Percentiles rank a stretch among this genome's conserved stretches.
Conservation (phyloP, 1,284 basidiomycete species). For the Trichosporon coremiiforme region DNA sequence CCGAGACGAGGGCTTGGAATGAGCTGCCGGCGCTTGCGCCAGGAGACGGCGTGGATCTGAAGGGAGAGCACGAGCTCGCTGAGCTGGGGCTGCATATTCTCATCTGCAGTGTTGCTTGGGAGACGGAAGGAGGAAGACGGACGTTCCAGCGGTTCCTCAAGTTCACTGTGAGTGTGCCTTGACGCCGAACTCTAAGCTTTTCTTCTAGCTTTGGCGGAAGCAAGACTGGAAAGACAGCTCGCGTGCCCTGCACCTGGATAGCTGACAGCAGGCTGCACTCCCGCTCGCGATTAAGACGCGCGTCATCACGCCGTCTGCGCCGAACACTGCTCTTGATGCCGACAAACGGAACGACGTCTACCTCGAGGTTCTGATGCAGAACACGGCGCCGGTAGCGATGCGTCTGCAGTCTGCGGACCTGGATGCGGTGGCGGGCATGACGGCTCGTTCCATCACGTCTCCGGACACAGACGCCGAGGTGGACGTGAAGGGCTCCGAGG, state of each 20-base stretch:
- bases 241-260: no score
- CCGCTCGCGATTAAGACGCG: slow-evolving; percentile 88
- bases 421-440: slow-evolving; percentile 72
- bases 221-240: no score
- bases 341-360: slow-evolving; percentile 74
- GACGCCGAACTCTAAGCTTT: no score
- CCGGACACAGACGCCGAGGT: slow-evolving; percentile 32
- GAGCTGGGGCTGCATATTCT: slow-evolving; percentile 51
- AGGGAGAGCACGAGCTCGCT: slow-evolving; percentile 46
- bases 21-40: slow-evolving; percentile 33
- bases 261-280: slow-evolving; percentile 68
- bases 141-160: slow-evolving; percentile 86
- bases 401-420: slow-evolving; percentile 74
- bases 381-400: slow-evolving; percentile 72
- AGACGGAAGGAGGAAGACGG: slow-evolving; percentile 65
- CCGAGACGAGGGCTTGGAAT: slow-evolving; percentile 27
- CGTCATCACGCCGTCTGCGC: slow-evolving; percentile 71
- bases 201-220: no score
- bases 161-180: slow-evolving; percentile 67
- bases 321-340: slow-evolving; percentile 66
- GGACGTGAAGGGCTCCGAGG: slow-evolving; percentile 29
- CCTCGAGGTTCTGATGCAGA: slow-evolving; percentile 84
- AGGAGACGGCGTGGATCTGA: slow-evolving; percentile 39
- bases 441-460: slow-evolving; percentile 50
- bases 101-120: slow-evolving; percentile 52